Conservation (phyloP, 2,329 filamentous ascomycete genomes). For the Dendrostoma leiphaemia region DNA sequence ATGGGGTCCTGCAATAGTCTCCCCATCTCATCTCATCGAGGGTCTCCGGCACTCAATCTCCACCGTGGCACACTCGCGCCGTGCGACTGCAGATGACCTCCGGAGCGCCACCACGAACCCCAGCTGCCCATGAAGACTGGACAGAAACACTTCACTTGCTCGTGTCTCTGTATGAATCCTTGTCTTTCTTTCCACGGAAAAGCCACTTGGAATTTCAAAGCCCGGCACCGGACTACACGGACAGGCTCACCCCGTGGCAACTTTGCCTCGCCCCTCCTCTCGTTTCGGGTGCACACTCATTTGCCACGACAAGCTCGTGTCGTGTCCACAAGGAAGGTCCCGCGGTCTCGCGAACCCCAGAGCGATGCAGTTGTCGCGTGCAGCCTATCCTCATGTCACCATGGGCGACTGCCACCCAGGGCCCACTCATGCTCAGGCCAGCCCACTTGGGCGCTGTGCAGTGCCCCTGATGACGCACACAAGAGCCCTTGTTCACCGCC, state of each 20-base stretch:
- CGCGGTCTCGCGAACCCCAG: not conserved
- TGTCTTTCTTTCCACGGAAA: not conserved
- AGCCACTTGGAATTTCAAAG: slow-evolving; percentile 6
- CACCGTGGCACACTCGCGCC: not conserved
- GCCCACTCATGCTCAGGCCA: not conserved
- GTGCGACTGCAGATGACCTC: not conserved
- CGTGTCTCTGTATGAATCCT: not conserved
- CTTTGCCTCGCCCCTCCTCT: not conserved
- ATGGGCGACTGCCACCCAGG: slow-evolving; percentile 18
- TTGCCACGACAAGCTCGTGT: not conserved
- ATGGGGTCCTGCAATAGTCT: slow-evolving; percentile 1
- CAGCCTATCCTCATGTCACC: not conserved
- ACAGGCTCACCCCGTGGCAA: slow-evolving; percentile 15
- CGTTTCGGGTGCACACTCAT: not conserved
- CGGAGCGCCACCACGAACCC: not conserved
- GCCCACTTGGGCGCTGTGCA: slow-evolving; percentile 4
- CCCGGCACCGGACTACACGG: slow-evolving; percentile 5
- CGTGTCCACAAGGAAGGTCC: not conserved
- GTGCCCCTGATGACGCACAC: slow-evolving; percentile 4
- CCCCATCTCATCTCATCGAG: too few species aligned
- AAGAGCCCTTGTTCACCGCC: not conserved
- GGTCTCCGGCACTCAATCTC: not conserved
- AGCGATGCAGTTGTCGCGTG: not conserved
- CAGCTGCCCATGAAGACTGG: not conserved
- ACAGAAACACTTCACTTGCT: not conserved